phyloP scores from a whole-genome alignment of 495 filamentous ascomycete species.

The Hyaloscypha finlandica region DNA sequence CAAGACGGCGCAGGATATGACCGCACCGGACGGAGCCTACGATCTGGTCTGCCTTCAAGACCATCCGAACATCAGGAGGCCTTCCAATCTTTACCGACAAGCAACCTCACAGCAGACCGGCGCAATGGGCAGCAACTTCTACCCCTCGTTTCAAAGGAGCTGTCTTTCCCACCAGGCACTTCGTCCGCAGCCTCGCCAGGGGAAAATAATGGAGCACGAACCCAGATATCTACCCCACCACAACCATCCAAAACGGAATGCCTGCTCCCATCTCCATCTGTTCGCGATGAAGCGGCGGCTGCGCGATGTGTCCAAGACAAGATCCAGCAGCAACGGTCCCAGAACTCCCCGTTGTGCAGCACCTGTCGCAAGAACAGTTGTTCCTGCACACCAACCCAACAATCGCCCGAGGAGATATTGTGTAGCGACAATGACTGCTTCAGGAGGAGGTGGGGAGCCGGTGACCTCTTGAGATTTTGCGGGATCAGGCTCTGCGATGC shows the following conservation, averaged over 20 bases:
- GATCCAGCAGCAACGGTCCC: background rate
- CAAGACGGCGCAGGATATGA: background rate
- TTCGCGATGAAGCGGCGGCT: background rate
- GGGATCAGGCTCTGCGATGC: background rate
- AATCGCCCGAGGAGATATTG: background rate
- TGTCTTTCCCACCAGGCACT: background rate
- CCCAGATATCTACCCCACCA: background rate
- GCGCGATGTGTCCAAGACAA: background rate
- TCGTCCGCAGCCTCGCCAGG: background rate
- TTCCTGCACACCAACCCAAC: background rate
- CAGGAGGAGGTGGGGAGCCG: background rate
- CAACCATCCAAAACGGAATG: background rate
- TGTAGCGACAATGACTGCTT: constrained; percentile 3
- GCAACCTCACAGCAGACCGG: background rate
- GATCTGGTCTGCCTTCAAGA: background rate
- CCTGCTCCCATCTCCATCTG: background rate
- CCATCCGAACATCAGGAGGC: background rate
- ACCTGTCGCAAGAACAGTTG: background rate
- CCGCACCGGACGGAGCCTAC: background rate
- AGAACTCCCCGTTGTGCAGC: background rate
- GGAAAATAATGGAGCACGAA: background rate
- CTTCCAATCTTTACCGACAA: background rate
- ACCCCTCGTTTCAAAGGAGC: background rate
- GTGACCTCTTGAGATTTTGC: background rate
- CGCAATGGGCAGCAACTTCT: background rate